Evolutionary conservation across 2,329 filamentous ascomycete species (phyloP).

Genomic region (Aspergillus melleus): DNA sequence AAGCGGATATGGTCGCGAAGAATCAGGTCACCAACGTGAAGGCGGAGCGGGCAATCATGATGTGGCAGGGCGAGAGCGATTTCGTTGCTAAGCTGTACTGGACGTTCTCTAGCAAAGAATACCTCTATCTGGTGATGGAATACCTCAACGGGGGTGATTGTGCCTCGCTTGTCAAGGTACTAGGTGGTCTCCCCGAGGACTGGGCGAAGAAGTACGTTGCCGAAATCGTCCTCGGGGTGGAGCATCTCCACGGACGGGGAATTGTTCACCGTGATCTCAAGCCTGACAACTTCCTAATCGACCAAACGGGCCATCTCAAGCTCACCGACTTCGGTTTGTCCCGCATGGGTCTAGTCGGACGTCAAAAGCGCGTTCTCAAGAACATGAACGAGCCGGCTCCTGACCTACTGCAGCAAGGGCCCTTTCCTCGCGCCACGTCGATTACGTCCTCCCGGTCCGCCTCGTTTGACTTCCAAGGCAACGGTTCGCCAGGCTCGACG

Average conservation of each 20-base stretch:
- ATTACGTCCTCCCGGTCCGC: conserved; percentile 88
- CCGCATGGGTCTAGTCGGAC: conserved; percentile 92
- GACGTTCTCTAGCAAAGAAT: conserved; percentile 99
- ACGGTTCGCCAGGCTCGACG: conserved; percentile 78
- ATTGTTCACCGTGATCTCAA: conserved; percentile 98
- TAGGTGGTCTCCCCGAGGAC: conserved; percentile 89
- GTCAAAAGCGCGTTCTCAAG: conserved; percentile 89
- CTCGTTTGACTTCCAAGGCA: conserved; percentile 83
- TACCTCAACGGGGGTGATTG: conserved; percentile 98
- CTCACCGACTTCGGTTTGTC: conserved; percentile 97
- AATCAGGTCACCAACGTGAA: conserved; percentile 99
- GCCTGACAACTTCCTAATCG: conserved; percentile 94
- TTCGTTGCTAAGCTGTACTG: conserved; percentile 99
- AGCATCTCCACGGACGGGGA: conserved; percentile 89
- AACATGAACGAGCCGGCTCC: conserved; percentile 78
- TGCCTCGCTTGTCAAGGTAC: conserved; percentile 90
- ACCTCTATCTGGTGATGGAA: conserved; percentile 98
- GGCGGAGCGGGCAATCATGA: conserved; percentile 98
- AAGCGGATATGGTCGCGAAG: conserved; percentile 99
- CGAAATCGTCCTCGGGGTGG: conserved; percentile 93
- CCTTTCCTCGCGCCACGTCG: conserved; percentile 82
- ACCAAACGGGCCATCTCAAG: conserved; percentile 94
- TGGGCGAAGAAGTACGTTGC: conserved; percentile 98
- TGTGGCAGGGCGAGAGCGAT: conserved; percentile 99
- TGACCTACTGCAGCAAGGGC: conserved; percentile 87